These are phyloP conservation scores for Phaeosphaeriaceae sp. DNA, from an alignment of 2,329 filamentous ascomycete genomes.

Conservation along the genomic window DNA sequence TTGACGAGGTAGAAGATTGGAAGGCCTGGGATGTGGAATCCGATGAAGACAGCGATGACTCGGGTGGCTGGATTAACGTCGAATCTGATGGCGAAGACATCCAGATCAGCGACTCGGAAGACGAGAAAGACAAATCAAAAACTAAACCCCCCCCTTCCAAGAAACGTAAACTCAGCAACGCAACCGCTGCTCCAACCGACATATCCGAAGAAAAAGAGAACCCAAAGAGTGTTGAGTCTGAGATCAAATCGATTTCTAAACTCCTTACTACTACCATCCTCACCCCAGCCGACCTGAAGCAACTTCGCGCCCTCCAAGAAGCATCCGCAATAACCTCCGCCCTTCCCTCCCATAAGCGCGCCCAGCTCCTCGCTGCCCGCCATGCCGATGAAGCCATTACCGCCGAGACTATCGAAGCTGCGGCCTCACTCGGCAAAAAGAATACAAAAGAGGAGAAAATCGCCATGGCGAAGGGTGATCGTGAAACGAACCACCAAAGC, in stretches of 20 bases:
- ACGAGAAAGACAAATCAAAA: constrained; percentile 61
- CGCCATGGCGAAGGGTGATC: constrained; percentile 81
- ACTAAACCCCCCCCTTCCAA: constrained; percentile 63
- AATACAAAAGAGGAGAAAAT: constrained; percentile 88
- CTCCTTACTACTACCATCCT: constrained; percentile 93
- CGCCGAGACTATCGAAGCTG: constrained; percentile 88
- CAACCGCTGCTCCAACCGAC: constrained; percentile 33
- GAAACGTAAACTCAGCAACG: constrained; percentile 64
- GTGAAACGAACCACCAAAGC: constrained; percentile 82
- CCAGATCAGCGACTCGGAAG: constrained; percentile 73
- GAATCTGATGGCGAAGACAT: constrained; percentile 80
- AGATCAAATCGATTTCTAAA: constrained; percentile 56
- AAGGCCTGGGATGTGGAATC: constrained; percentile 68
- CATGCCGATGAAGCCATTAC: constrained; percentile 89
- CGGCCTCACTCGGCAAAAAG: constrained; percentile 78
- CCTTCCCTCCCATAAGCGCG: constrained; percentile 54
- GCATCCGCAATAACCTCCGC: constrained; percentile 72
- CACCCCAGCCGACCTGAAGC: constrained; percentile 93
- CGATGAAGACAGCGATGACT: constrained; percentile 67
- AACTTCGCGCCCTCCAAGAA: constrained; percentile 85
- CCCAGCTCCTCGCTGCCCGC: constrained; percentile 54
- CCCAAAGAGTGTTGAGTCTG: constrained; percentile 44
- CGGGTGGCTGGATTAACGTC: constrained; percentile 93
- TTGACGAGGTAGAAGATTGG: constrained; percentile 63
- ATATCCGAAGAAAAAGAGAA: constrained; percentile 51